Percentiles rank a stretch among this genome's conserved stretches.
Evolutionary conservation across 352 stramenopile species (phyloP).

Genomic region (Pythium plurisporium): DNA sequence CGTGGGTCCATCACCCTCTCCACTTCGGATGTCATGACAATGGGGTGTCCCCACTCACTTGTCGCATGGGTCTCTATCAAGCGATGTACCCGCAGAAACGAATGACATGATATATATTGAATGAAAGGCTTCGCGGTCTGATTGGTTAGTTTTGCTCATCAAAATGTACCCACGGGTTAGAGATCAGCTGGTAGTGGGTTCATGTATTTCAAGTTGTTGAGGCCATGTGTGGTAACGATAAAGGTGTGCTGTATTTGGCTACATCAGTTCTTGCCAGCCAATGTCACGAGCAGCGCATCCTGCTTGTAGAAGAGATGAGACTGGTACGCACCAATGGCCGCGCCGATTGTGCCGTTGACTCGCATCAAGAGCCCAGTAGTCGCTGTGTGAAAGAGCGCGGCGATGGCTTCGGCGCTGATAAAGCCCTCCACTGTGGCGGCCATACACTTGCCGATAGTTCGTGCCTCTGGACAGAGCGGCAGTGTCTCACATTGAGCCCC

Average conservation of each 20-base stretch:
- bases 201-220: no score
- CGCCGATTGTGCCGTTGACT: conserved; percentile 72
- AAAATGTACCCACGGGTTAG: not conserved
- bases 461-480: conserved; percentile 50
- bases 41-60: no score
- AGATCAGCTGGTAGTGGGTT: no score
- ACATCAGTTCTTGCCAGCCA: conserved; percentile 24
- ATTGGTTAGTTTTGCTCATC: not conserved
- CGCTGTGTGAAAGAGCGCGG: conserved; percentile 63
- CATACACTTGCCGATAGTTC: conserved; percentile 55
- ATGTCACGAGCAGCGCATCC: conserved; percentile 62
- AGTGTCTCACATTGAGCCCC: conserved; percentile 47
- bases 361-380: conserved; percentile 73
- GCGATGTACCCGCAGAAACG: not conserved
- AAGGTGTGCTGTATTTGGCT: not conserved
- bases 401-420: conserved; percentile 71
- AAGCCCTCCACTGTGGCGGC: conserved; percentile 57
- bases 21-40: no score
- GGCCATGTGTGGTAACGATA: no score
- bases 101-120: conserved; percentile 4
- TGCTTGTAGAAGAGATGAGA: conserved; percentile 70
- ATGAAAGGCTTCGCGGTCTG: not conserved
- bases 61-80: not conserved
- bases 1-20: no score
- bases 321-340: conserved; percentile 61